Evolutionary conservation across 2,329 filamentous ascomycete genomes (phyloP), one percentile per base, ranked within the genome.

Genomic region (Cladophialophora carrionii): DNA sequence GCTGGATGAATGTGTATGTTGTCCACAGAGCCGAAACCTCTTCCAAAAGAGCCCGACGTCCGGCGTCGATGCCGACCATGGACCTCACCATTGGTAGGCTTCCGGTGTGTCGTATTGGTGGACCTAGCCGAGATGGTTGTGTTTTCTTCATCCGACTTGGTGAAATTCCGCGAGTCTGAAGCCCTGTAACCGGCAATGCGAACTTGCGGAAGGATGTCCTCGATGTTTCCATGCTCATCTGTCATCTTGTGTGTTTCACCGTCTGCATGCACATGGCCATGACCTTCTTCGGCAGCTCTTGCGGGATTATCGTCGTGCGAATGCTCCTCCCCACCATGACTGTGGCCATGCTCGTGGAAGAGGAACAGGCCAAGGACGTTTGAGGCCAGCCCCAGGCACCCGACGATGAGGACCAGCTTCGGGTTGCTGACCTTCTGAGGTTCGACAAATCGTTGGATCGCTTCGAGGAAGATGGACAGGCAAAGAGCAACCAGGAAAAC

Each of bases 401-500:
- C 95, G 58, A 99, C 95, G 68, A 95, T 88, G 65, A 96, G 87
- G 70, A 99, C 92, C 43, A 99, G 84, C 72, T 89, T 85, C 1
- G 95, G 93, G 73, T 96, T 91, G 57, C 83, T 83, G 74, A 99
- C 93, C 75, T 90, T 87, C 73, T 94, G 93, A 7, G 93, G 92
- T 73, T 98, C 92, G 74, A 98, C 85, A 72, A 99, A 90, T 74
- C 95, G 90, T 73, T 93, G 92, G 66, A 97, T 85, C 17, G 95
- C 95, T 78, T 99, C 95, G 73, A 99, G 88, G 74, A 98, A 90
- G 78, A 99, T 99, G 57, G 94, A 96, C 63, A 99, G 84, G 80
- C 95, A 99, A 8, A 99, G 86, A 7, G 95, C 95, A 74, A 99
- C 95, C 52, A 99, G 84, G 81, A 99, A 99, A 53, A 98, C 94